Evolutionary conservation across 2,329 filamentous ascomycete species (phyloP).

Genomic region (Pezicula rhizophila): DNA sequence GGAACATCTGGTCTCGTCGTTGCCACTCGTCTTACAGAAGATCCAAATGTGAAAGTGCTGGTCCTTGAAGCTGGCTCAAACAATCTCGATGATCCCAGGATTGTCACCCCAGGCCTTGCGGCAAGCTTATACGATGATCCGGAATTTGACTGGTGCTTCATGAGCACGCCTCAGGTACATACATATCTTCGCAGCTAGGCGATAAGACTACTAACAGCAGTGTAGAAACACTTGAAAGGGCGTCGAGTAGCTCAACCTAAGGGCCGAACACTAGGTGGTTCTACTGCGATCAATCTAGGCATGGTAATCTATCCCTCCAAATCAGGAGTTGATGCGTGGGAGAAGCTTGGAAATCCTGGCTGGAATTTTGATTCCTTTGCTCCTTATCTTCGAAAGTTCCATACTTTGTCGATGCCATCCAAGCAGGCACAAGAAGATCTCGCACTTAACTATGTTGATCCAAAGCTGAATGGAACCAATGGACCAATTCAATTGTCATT

Average conservation of each 20-base stretch:
- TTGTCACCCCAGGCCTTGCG: slow-evolving; percentile 2
- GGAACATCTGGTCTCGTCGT: slow-evolving; percentile 36
- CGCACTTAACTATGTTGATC: slow-evolving; percentile 4
- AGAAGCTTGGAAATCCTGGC: slow-evolving; percentile 32
- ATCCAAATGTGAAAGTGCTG: slow-evolving; percentile 14
- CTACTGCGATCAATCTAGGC: slow-evolving; percentile 29
- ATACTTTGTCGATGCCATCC: slow-evolving; percentile 7
- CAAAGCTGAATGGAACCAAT: slow-evolving; percentile 2
- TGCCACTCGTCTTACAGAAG: slow-evolving; percentile 32
- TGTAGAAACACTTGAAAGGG: slow-evolving; percentile 8
- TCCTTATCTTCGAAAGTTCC: slow-evolving; percentile 35
- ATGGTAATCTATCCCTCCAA: slow-evolving; percentile 18
- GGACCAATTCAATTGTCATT: slow-evolving; percentile 13
- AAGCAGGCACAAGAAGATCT: slow-evolving; percentile 3
- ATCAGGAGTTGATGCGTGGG: slow-evolving; percentile 32
- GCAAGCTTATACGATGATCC: slow-evolving; percentile 22
- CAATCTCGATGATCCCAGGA: slow-evolving; percentile 1
- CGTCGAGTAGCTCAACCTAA: slow-evolving; percentile 16
- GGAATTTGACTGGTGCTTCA: slow-evolving; percentile 33
- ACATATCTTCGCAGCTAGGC: slow-evolving; percentile 10
- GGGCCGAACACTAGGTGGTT: slow-evolving; percentile 30
- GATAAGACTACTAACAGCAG: not conserved
- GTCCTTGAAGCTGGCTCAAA: slow-evolving; percentile 9
- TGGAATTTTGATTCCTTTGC: slow-evolving; percentile 33
- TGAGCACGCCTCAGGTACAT: slow-evolving; percentile 30